These are phyloP conservation scores for Mycena galopus DNA, from an alignment of 768 basidiomycete species.

Conservation along the genomic window DNA sequence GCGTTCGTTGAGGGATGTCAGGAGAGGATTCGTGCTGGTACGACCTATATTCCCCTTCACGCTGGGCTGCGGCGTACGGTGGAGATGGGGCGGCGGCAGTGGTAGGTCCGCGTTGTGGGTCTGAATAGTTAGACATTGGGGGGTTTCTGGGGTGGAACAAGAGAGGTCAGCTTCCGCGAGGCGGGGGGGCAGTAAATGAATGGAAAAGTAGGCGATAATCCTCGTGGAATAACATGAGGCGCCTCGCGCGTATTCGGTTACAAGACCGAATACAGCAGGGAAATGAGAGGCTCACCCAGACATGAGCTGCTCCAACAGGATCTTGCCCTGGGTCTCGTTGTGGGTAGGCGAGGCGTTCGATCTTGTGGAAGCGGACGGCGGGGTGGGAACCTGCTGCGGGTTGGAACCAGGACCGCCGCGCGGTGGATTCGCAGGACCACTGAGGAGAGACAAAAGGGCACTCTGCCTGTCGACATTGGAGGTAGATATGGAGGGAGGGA, in stretches of 20 bases:
- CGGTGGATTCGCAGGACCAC: constrained; percentile 50
- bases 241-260: constrained; percentile 37
- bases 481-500: constrained; percentile 57
- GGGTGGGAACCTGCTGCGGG: constrained; percentile 77
- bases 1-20: constrained; percentile 56
- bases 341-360: constrained; percentile 69
- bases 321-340: constrained; percentile 78
- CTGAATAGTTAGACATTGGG: constrained; percentile 65
- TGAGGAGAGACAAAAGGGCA: constrained; percentile 78
- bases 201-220: constrained; percentile 42
- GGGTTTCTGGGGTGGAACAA: constrained; percentile 54
- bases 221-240: constrained; percentile 46
- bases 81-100: constrained; percentile 59
- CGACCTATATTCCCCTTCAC: constrained; percentile 63
- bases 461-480: constrained; percentile 77
- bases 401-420: constrained; percentile 44
- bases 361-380: constrained; percentile 72
- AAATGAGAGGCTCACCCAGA: constrained; percentile 69
- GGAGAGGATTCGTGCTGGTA: constrained; percentile 56
- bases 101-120: constrained; percentile 56
- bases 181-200: constrained; percentile 39
- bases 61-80: constrained; percentile 58
- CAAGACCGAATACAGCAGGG: constrained; percentile 15
- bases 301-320: constrained; percentile 85
- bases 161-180: constrained; percentile 33